phyloP scores from a whole-genome alignment of 2,329 filamentous ascomycete genomes.

The Exophiala dermatitidis region DNA sequence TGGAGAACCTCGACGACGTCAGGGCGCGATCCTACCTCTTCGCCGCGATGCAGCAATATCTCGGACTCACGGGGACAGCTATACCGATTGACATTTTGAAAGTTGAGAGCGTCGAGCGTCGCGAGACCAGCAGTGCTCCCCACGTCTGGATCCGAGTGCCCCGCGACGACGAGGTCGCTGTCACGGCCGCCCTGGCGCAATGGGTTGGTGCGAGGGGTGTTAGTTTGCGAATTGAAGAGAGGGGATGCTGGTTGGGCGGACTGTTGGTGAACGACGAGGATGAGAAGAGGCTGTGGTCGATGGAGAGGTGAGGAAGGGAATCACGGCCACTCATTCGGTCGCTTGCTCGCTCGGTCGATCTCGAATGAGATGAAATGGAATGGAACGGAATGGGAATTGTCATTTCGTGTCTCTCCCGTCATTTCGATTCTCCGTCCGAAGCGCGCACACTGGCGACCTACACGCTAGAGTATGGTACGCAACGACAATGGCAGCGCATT shows the following conservation, averaged over 20 bases:
- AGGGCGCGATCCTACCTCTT: slow-evolving; percentile 42
- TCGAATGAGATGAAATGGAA: no score
- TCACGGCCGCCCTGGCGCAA: slow-evolving; percentile 41
- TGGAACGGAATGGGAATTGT: no score
- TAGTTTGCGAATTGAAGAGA: slow-evolving; percentile 23
- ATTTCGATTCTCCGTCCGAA: no score
- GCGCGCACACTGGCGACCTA: no score
- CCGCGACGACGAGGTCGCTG: slow-evolving; percentile 38
- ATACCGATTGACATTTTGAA: slow-evolving; percentile 44
- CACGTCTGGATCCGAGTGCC: slow-evolving; percentile 41
- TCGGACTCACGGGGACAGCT: slow-evolving; percentile 41
- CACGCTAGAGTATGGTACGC: no score
- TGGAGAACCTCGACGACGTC: slow-evolving; percentile 35
- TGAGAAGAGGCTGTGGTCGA: slow-evolving; percentile 14
- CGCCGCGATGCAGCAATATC: slow-evolving; percentile 42
- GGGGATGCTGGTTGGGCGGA: slow-evolving; percentile 24
- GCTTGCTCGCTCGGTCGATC: no score
- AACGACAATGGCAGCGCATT: no score
- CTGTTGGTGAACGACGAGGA: slow-evolving; percentile 11
- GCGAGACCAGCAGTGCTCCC: not conserved
- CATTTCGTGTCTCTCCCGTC: no score
- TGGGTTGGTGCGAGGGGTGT: slow-evolving; percentile 32
- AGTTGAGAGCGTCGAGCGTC: slow-evolving; percentile 22
- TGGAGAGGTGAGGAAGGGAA: slow-evolving; percentile 6
- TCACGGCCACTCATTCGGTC: no score